Percentiles rank a stretch among this genome's conserved stretches.
Evolutionary conservation across 768 basidiomycete species (phyloP).

Genomic region (Tylopilus subfusipes): DNA sequence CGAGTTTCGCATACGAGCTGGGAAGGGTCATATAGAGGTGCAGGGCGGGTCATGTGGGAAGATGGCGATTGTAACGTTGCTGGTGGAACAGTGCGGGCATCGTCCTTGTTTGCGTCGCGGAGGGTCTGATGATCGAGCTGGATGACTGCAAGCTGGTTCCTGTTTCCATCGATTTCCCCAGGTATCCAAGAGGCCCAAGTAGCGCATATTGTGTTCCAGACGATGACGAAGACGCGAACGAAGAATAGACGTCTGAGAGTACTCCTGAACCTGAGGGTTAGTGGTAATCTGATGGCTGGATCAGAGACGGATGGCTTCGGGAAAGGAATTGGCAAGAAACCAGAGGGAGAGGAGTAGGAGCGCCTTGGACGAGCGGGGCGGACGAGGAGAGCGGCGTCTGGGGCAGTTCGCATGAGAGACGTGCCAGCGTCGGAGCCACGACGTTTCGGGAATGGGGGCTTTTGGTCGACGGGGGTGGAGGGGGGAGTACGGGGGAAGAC

Average conservation of each 20-base stretch:
- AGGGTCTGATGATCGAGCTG: slow-evolving; percentile 8
- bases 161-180: slow-evolving; percentile 21
- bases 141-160: slow-evolving; percentile 3
- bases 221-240: slow-evolving; percentile 61
- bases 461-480: slow-evolving; percentile 47
- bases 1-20: slow-evolving; percentile 6
- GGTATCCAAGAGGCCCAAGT: slow-evolving; percentile 50
- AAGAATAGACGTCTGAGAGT: slow-evolving; percentile 62
- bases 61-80: slow-evolving; percentile 18
- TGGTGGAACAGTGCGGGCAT: slow-evolving; percentile 19
- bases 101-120: slow-evolving; percentile 8
- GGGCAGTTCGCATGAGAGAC: slow-evolving; percentile 46
- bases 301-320: slow-evolving; percentile 31
- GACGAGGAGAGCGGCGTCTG: slow-evolving; percentile 28
- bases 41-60: slow-evolving; percentile 24
- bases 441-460: slow-evolving; percentile 22
- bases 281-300: slow-evolving; percentile 35
- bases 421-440: slow-evolving; percentile 26
- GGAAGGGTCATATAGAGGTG: slow-evolving; percentile 17
- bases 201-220: slow-evolving; percentile 66
- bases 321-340: slow-evolving; percentile 40
- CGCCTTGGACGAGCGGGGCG: slow-evolving; percentile 43
- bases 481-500: slow-evolving; percentile 59
- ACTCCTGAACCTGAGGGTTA: slow-evolving; percentile 36
- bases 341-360: slow-evolving; percentile 62